Conservation (phyloP, 306 rosid species). For the Ochetophila trinervis region DNA sequence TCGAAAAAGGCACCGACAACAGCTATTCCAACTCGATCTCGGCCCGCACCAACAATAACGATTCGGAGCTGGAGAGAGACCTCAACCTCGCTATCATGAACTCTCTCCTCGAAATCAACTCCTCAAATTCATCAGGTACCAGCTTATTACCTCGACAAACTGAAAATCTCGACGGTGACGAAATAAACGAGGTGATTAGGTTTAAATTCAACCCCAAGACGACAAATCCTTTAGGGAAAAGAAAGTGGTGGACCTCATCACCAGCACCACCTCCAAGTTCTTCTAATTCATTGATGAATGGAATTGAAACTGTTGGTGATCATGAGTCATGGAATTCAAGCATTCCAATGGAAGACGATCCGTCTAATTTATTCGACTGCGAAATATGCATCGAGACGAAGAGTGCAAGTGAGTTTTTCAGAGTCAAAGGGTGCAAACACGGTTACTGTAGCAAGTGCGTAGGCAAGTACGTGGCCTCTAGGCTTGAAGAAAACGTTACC, state of each 20-base stretch:
- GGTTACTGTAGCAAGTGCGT: constrained; percentile 50
- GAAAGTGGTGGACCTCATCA: neutral
- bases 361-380: constrained; percentile 20
- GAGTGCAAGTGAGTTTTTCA: constrained; percentile 23
- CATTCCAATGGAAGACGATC: neutral
- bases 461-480: constrained; percentile 45
- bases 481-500: constrained; percentile 39
- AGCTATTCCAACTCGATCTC: constrained; percentile 8
- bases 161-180: neutral
- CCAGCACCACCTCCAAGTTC: neutral
- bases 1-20: neutral
- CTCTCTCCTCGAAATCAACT: neutral
- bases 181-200: too few species aligned
- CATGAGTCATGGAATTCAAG: constrained; percentile 7
- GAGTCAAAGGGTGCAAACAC: constrained; percentile 39
- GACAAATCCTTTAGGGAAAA: neutral
- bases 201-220: neutral
- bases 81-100: constrained; percentile 6
- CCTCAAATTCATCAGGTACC: neutral
- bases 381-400: constrained; percentile 37
- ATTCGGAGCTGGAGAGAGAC: neutral
- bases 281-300: neutral
- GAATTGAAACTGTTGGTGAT: neutral
- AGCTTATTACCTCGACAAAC: neutral
- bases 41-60: neutral